Evolutionary conservation across 2,329 filamentous ascomycete species (phyloP), one percentile per base, ranked within the genome.

Genomic region (Bipolaris victoriae): DNA sequence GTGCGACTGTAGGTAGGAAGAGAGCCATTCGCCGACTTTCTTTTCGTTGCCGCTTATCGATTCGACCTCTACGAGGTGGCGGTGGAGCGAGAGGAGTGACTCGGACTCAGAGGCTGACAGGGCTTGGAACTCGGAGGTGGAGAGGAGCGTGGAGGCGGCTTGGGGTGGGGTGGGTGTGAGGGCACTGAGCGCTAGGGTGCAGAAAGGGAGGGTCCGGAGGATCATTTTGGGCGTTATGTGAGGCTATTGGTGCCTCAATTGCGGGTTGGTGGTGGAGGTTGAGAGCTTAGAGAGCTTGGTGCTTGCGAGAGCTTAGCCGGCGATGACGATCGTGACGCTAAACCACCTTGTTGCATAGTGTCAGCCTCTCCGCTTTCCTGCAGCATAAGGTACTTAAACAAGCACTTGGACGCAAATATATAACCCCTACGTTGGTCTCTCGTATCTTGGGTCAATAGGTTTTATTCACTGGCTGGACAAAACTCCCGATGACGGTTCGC

Each of bases 31-130:
- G 41, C 88, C 91, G 7, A 92, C 87, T 0, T 82, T 78, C 40
- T 84, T 78, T 74, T 97, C 92, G 60, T 88, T 82, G 44, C 85
- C 85, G 3, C 85, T 87, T 61, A 92, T 84, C 0, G 91, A 96
- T 48, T 89, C 83, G 43, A 89, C 89, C 56, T 89, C 82, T 29
- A 93, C 83, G n/a, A 97, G 85, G 15, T 86, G 83, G 51, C 88
- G 86, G 78, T 96, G 92, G 11, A 96, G 83, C 16, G 83, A 82
- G 41, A 96, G 82, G 0, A 97, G 83, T 58, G 82, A 78, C 54
- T 74, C 63, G 0, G 71, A 72, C 1, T 59, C 58, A 9, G 56
- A 46, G 7, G 59, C 33, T 31, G 29, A 3, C 3, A 97, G 83
- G 58, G 81, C 78, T 55, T 74, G 64, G 0, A 70, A 72, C 1